Conservation (phyloP, 2,329 filamentous ascomycete genomes). For the Pezicula neosporulosa region DNA sequence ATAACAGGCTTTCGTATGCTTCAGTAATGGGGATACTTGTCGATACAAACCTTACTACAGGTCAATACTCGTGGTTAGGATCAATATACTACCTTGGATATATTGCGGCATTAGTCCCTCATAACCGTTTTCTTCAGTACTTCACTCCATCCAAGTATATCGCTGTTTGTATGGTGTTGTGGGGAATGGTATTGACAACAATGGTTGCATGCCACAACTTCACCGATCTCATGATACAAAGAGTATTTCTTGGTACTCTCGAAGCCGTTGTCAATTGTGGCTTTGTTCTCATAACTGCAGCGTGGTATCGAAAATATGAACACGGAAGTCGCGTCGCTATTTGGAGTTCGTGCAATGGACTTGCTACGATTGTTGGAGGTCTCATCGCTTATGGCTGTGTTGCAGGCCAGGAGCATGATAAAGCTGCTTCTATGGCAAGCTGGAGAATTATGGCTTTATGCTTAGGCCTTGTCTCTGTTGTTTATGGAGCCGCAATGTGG, state of each 20-base stretch:
- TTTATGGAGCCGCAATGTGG: not conserved
- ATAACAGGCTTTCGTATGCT: too few species aligned
- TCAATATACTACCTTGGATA: not conserved
- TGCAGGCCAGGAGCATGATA: not conserved
- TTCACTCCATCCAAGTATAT: too few species aligned
- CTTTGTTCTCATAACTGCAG: not conserved
- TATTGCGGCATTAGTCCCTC: not conserved
- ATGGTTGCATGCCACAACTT: too few species aligned
- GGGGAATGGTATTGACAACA: too few species aligned
- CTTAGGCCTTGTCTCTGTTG: not conserved
- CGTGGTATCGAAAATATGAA: conserved; percentile 1
- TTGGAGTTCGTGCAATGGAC: not conserved
- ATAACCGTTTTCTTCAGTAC: not conserved
- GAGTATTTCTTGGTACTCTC: not conserved
- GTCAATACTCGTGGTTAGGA: not conserved
- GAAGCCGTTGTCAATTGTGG: conserved; percentile 1
- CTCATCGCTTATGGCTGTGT: conserved; percentile 1
- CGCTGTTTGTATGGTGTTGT: too few species aligned
- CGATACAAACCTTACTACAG: too few species aligned
- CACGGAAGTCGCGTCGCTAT: not conserved
- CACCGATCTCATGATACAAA: too few species aligned
- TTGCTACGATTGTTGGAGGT: not conserved
- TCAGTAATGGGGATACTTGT: too few species aligned
- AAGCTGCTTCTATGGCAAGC: not conserved
- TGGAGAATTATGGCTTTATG: conserved; percentile 2